Percentiles rank a stretch among this genome's conserved stretches.
phyloP scores from a whole-genome alignment of 768 basidiomycete species.

The Lactarius psammicola region DNA sequence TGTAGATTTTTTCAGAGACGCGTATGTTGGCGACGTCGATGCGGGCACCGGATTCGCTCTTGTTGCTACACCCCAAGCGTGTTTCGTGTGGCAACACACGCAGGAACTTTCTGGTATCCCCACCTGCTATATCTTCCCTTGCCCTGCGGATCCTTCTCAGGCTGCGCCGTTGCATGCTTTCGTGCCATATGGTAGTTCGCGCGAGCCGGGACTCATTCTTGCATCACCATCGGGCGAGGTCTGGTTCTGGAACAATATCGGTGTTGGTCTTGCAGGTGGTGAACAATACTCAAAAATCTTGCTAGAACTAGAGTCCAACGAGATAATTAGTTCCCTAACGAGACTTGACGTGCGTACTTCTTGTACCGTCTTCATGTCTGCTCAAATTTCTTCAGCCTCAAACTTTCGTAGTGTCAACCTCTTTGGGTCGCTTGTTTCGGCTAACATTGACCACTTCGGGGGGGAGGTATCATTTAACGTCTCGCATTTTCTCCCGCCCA shows the following conservation, averaged over 20 bases:
- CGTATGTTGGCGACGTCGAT: conserved; percentile 71
- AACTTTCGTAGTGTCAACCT: conserved; percentile 68
- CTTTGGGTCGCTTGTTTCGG: conserved; percentile 63
- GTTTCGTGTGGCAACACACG: conserved; percentile 83
- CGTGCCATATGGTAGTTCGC: conserved; percentile 60
- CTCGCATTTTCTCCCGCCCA: conserved; percentile 60
- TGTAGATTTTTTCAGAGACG: conserved; percentile 65
- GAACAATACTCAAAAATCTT: conserved; percentile 56
- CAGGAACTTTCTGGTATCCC: conserved; percentile 70
- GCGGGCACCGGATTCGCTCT: conserved; percentile 70
- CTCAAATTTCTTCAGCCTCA: conserved; percentile 45
- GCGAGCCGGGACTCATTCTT: conserved; percentile 87
- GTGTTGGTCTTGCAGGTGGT: conserved; percentile 79
- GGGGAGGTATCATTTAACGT: conserved; percentile 61
- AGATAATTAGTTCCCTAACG: conserved; percentile 64
- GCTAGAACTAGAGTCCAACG: conserved; percentile 51
- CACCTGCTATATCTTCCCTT: conserved; percentile 81
- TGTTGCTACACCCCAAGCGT: conserved; percentile 66
- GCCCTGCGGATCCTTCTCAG: conserved; percentile 57
- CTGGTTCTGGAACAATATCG: conserved; percentile 87
- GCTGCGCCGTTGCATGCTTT: conserved; percentile 50
- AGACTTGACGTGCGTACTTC: conserved; percentile 56
- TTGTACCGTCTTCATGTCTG: conserved; percentile 12
- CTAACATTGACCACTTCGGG: conserved; percentile 63
- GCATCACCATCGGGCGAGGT: conserved; percentile 67